Percentiles rank a stretch among this genome's conserved stretches.
Evolutionary conservation across 441 rosid species (phyloP).

Genomic region (Euphorbia celastroides): DNA sequence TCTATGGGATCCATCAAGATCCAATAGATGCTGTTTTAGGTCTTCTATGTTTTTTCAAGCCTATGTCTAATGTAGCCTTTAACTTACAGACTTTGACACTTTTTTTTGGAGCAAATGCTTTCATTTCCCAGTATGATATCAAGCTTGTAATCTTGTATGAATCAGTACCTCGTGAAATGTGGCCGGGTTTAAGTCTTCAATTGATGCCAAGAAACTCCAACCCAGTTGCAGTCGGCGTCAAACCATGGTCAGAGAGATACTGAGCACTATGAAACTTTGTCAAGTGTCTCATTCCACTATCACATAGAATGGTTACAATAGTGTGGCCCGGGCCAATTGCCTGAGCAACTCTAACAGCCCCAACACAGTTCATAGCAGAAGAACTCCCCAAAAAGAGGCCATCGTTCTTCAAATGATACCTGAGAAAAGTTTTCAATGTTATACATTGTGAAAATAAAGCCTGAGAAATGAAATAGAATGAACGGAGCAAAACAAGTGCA

Average conservation of each 20-base stretch:
- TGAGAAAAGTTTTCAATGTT: conserved; percentile 19
- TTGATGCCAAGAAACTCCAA: conserved; percentile 59
- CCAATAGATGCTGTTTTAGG: conserved; percentile 1
- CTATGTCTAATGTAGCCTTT: conserved; percentile 1
- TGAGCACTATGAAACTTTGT: conserved; percentile 69
- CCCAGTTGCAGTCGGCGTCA: conserved; percentile 67
- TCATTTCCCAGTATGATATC: not conserved
- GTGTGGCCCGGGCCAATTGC: conserved; percentile 79
- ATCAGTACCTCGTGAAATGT: too few species aligned
- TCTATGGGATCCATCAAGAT: conserved; percentile 60
- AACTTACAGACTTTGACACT: not conserved
- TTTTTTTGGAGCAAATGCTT: not conserved
- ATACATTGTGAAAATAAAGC: not conserved
- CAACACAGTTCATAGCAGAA: conserved; percentile 96
- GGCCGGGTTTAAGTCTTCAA: conserved; percentile 20
- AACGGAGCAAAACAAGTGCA: conserved; percentile 4
- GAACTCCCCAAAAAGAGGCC: conserved; percentile 96
- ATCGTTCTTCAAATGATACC: conserved; percentile 81
- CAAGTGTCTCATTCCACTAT: conserved; percentile 88
- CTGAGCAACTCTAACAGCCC: conserved; percentile 84
- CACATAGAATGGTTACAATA: conserved; percentile 84
- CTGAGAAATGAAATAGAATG: too few species aligned
- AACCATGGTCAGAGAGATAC: conserved; percentile 52
- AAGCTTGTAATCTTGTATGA: too few species aligned
- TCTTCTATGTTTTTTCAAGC: not conserved